Evolutionary conservation across 176 grass and related monocot genomes (phyloP).

Genomic region (Oryza rufipogon): DNA sequence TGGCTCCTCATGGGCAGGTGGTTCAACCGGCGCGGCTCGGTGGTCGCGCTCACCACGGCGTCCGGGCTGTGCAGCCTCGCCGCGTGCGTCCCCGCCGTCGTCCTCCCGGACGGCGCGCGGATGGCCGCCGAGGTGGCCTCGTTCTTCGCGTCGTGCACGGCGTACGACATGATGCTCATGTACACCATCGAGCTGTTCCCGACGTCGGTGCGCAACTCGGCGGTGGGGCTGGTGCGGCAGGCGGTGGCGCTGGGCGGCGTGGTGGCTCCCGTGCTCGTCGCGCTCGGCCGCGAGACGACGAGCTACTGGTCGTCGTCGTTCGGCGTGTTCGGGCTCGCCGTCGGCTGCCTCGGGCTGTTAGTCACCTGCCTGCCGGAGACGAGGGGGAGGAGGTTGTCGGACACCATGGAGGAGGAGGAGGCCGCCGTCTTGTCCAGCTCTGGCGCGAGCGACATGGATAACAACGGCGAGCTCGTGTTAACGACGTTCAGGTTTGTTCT

Average conservation of each 20-base stretch:
- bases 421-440: background rate
- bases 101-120: constrained; percentile 28
- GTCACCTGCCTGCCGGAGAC: constrained; percentile 72
- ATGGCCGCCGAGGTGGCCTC: constrained; percentile 67
- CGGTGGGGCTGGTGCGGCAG: constrained; percentile 67
- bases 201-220: constrained; percentile 81
- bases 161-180: constrained; percentile 67
- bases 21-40: constrained; percentile 60
- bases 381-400: constrained; percentile 62
- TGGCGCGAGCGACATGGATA: background rate
- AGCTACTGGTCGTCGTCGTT: constrained; percentile 63
- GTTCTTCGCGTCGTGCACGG: constrained; percentile 77
- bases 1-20: constrained; percentile 51
- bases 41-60: constrained; percentile 47
- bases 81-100: constrained; percentile 38
- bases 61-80: constrained; percentile 55
- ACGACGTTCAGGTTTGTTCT: background rate
- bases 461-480: constrained; percentile 36
- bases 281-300: constrained; percentile 51
- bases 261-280: constrained; percentile 68
- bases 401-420: constrained; percentile 81
- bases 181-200: constrained; percentile 91
- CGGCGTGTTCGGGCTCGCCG: constrained; percentile 67
- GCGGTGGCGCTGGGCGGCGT: constrained; percentile 73
- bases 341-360: constrained; percentile 55